Evolutionary conservation across 257 asterid species (phyloP).

Genomic region (Capsicum rhomboideum): DNA sequence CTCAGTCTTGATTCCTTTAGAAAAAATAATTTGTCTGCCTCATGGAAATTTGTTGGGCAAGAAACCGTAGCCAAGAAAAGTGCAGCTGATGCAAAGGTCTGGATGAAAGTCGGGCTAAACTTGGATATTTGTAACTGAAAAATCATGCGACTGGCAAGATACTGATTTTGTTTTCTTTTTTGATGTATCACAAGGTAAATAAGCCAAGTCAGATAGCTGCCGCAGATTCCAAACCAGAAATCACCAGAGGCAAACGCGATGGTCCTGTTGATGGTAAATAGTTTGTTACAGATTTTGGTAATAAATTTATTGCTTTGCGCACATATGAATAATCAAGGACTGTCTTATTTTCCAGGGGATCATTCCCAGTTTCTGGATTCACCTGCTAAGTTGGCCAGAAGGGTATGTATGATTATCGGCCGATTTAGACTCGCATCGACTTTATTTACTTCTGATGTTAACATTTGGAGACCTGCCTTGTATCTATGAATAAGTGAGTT

Average conservation of each 20-base stretch:
- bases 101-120: slow-evolving; percentile 11
- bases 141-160: slow-evolving; percentile 3
- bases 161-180: slow-evolving; percentile 14
- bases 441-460: background rate
- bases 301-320: slow-evolving; percentile 1
- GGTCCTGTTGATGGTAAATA: slow-evolving; percentile 39
- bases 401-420: slow-evolving; percentile 44
- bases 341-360: slow-evolving; percentile 40
- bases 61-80: slow-evolving; percentile 22
- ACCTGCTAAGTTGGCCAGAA: slow-evolving; percentile 52
- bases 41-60: slow-evolving; percentile 56
- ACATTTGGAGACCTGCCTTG: background rate
- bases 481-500: background rate
- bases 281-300: background rate
- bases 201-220: slow-evolving; percentile 33
- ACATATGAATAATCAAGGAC: slow-evolving; percentile 7
- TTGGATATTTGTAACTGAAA: background rate
- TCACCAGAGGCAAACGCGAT: slow-evolving; percentile 33
- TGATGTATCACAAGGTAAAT: slow-evolving; percentile 6
- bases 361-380: slow-evolving; percentile 42
- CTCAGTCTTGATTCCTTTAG: slow-evolving; percentile 56
- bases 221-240: slow-evolving; percentile 35
- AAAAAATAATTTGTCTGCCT: slow-evolving; percentile 60
- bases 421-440: background rate
- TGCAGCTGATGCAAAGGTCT: slow-evolving; percentile 45